Conservation (phyloP, 441 rosid genomes). For the Rhodomyrtus psidioides region DNA sequence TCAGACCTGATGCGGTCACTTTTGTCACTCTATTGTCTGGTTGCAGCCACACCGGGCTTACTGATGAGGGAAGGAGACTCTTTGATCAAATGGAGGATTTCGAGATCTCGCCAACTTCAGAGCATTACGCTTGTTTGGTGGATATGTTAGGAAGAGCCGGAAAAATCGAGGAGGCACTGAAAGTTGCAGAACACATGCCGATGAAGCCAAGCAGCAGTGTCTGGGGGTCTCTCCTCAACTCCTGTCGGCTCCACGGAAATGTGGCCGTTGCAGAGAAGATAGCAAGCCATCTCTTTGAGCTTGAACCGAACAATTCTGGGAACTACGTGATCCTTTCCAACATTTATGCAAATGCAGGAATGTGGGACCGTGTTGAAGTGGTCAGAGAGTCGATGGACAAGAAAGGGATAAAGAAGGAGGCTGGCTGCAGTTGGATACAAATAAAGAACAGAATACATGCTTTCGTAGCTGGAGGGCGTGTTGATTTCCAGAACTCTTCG, state of each 20-base stretch:
- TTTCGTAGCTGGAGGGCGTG: constrained; percentile 31
- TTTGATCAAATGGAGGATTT: not conserved
- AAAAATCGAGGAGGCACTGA: not conserved
- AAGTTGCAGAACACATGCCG: not conserved
- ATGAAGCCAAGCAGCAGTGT: not conserved
- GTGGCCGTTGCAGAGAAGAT: not conserved
- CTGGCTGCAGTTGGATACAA: constrained; percentile 37
- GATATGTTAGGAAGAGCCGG: constrained; percentile 3
- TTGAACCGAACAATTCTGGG: constrained; percentile 30
- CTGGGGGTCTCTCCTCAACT: not conserved
- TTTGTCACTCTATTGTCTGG: not conserved
- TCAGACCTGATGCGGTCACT: not conserved
- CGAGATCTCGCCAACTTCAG: not conserved
- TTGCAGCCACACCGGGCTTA: not conserved
- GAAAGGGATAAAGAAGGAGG: constrained; percentile 30
- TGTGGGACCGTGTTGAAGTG: constrained; percentile 24
- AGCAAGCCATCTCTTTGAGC: constrained; percentile 20
- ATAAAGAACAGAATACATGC: constrained; percentile 16
- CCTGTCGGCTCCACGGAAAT: not conserved
- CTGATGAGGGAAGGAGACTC: not conserved
- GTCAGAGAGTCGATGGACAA: constrained; percentile 20
- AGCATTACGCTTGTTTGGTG: constrained; percentile 2
- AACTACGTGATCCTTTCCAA: constrained; percentile 30
- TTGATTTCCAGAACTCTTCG: constrained; percentile 25
- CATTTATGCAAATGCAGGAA: constrained; percentile 29